Base-by-base conservation (phyloP, 371 early-diverging fungal genomes). In the Fennellomyces sp. region DNA sequence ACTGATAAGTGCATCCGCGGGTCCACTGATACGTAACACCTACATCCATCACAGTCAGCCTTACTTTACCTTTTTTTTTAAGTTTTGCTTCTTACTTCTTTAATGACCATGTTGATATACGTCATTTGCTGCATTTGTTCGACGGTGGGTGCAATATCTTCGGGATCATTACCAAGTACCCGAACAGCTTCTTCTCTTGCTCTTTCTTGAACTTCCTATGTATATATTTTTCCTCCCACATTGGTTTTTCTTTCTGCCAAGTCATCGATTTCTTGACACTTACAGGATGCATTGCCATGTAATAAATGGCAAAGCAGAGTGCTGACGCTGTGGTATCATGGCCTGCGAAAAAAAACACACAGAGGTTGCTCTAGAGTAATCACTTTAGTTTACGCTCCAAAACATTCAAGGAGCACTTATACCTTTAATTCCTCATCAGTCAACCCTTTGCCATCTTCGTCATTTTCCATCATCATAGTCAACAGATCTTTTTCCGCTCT, bases 161-260 rank as follows among this genome's bases (percentile, higher is more conserved):
- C 52, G 31, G 71, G 68, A 11, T 33, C 61, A 39, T 79, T 78
- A 19, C 82, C 84, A 26, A 87, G 52, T 7, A 80, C 62, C 13
- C 41, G 45, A 53, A 80, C 61, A 5, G 82, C 81, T 45, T 80
- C 80, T 21, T 69, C 58, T 28, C 76, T 68, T 23, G 81, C 75
- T 25, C 61, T 62, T 36, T 78, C 64, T 62, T 84, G 79, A 23
- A 75, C 56, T n/a, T 78, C 60, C 57, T 66, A 56, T 54, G 17
- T 26, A 27, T 39, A 13, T 39, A 0, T 39, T 11, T 13, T 39
- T 39, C 39, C 13, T 6, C 39, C 39, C 38, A 15, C 38, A 4
- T 38, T 12, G 38, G 3, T 38, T 3, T 3, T 42, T n/a, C 21
- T n/a, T 45, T 21, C 3, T 5, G 8, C 6, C 21, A 10, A 45